phyloP scores from a whole-genome alignment of 1,139 yeast species.

The Protomyces inundatus region DNA sequence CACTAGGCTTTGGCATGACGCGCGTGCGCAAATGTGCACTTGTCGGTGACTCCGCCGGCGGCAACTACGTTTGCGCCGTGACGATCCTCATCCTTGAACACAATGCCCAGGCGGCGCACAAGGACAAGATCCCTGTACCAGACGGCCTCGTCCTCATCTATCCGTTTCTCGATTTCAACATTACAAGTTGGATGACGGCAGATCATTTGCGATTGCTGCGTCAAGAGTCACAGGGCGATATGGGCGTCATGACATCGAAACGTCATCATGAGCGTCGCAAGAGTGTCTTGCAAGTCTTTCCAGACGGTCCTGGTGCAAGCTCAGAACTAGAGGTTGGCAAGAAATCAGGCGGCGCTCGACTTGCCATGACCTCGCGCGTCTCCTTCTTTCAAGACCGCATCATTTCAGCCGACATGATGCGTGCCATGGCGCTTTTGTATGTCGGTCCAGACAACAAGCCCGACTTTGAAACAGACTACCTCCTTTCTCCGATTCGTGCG shows the following conservation, averaged over 20 bases:
- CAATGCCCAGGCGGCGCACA: not conserved
- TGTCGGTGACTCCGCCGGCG: slow-evolving; percentile 36
- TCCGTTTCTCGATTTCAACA: slow-evolving; percentile 35
- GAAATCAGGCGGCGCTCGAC: slow-evolving; percentile 14
- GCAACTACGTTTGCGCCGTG: slow-evolving; percentile 34
- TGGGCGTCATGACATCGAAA: slow-evolving; percentile 24
- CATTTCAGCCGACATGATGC: slow-evolving; percentile 34
- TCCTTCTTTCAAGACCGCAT: slow-evolving; percentile 34
- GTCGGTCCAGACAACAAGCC: slow-evolving; percentile 34
- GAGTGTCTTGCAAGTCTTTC: slow-evolving; percentile 17
- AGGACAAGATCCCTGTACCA: slow-evolving; percentile 30
- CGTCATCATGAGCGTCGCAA: slow-evolving; percentile 20
- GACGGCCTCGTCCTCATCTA: slow-evolving; percentile 33
- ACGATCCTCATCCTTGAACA: slow-evolving; percentile 31
- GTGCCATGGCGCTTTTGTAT: slow-evolving; percentile 34
- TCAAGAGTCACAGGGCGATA: slow-evolving; percentile 32
- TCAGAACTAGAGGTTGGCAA: not conserved
- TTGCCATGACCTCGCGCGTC: slow-evolving; percentile 35
- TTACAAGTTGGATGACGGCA: slow-evolving; percentile 34
- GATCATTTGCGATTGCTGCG: slow-evolving; percentile 33
- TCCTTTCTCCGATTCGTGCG: slow-evolving; percentile 34
- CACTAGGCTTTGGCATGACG: slow-evolving; percentile 33
- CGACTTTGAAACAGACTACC: slow-evolving; percentile 34
- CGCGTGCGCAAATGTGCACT: slow-evolving; percentile 31
- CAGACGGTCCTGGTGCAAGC: not conserved